These are phyloP conservation scores for Metschnikowia amazonensis DNA, from an alignment of 805 yeast species.

Conservation along the genomic window DNA sequence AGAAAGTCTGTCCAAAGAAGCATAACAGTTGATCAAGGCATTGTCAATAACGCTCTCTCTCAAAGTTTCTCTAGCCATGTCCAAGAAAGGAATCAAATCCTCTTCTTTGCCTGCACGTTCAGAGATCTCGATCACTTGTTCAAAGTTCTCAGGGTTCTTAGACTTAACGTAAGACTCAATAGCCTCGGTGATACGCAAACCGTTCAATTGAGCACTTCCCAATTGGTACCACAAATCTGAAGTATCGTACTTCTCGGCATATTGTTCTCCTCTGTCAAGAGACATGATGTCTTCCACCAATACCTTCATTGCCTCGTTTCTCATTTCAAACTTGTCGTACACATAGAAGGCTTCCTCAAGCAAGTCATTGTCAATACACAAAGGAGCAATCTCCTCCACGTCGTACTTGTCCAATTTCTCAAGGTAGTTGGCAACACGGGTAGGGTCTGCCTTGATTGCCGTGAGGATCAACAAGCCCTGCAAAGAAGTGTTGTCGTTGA, in stretches of 20 bases:
- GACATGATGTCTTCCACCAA: conserved; percentile 91
- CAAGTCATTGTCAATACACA: conserved; percentile 83
- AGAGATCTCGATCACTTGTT: conserved; percentile 86
- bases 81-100: conserved; percentile 79
- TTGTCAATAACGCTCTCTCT: conserved; percentile 94
- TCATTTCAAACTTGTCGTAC: conserved; percentile 77
- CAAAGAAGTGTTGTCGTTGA: conserved; percentile 89
- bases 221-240: conserved; percentile 92
- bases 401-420: conserved; percentile 89
- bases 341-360: conserved; percentile 93
- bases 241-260: conserved; percentile 83
- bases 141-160: conserved; percentile 84
- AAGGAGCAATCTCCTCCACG: conserved; percentile 88
- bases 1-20: conserved; percentile 64
- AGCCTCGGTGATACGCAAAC: conserved; percentile 87
- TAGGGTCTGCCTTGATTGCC: conserved; percentile 91
- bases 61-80: conserved; percentile 86
- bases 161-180: conserved; percentile 90
- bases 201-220: conserved; percentile 94
- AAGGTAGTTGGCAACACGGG: conserved; percentile 76
- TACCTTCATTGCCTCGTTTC: conserved; percentile 79
- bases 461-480: conserved; percentile 92
- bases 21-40: conserved; percentile 82
- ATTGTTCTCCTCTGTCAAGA: conserved; percentile 88
- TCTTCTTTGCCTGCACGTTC: conserved; percentile 96